Evolutionary conservation across 176 grass and related monocot species (phyloP).

Genomic region (Avena atlantica): DNA sequence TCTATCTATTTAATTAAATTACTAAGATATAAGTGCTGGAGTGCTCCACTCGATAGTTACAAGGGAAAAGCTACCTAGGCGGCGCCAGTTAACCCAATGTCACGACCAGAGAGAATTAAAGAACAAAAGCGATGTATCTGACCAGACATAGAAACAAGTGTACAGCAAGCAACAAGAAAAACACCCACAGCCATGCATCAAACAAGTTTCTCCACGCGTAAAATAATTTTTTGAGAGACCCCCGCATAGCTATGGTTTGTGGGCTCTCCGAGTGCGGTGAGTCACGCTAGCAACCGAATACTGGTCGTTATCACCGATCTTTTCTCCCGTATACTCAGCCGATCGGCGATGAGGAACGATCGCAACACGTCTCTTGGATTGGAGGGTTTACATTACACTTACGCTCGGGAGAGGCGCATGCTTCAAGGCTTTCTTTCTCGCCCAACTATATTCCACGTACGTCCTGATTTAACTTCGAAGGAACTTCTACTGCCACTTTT

Average conservation of each 20-base stretch:
- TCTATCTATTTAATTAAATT: neutral
- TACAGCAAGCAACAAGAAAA: constrained; percentile 23
- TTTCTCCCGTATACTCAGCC: neutral
- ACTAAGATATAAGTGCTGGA: neutral
- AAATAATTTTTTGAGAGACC: neutral
- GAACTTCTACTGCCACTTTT: neutral
- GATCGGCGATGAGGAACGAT: neutral
- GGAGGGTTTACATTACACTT: neutral
- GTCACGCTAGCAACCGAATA: neutral
- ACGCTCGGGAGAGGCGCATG: neutral
- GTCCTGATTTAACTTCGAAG: neutral
- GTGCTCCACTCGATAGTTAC: constrained; percentile 11
- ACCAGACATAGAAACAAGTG: neutral
- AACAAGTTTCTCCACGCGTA: neutral
- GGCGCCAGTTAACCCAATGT: neutral
- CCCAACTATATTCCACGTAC: neutral
- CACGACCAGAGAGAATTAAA: neutral
- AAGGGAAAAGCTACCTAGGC: constrained; percentile 35
- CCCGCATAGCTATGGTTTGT: neutral
- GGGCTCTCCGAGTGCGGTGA: neutral
- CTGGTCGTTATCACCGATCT: neutral
- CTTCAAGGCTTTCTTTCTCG: constrained; percentile 7
- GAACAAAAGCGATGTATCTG: constrained; percentile 28
- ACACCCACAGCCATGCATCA: neutral
- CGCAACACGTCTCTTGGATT: neutral